These are phyloP conservation scores for Boletus rufocinnamomeus DNA, from an alignment of 768 basidiomycete genomes.

Conservation along the genomic window DNA sequence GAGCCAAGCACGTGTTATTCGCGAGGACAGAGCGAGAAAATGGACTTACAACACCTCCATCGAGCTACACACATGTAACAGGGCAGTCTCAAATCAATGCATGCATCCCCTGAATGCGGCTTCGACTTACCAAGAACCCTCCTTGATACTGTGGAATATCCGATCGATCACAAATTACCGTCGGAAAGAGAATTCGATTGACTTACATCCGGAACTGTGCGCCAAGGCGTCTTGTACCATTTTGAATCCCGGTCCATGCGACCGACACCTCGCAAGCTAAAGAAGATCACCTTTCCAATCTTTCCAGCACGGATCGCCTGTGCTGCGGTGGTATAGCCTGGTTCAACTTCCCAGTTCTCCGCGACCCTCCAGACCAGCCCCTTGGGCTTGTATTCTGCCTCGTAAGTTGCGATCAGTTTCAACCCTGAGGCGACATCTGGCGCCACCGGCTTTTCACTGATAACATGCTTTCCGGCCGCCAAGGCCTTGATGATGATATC, in stretches of 20 bases:
- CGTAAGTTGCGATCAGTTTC: constrained; percentile 66
- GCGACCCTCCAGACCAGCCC: constrained; percentile 80
- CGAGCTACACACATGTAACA: constrained; percentile 49
- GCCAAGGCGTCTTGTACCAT: constrained; percentile 84
- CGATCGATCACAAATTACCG: not conserved
- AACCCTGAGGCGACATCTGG: constrained; percentile 65
- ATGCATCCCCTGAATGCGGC: not conserved
- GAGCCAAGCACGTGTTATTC: not conserved
- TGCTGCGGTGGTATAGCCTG: constrained; percentile 47
- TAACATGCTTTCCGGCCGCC: constrained; percentile 81
- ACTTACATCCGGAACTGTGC: constrained; percentile 77
- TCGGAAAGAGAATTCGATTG: constrained; percentile 4
- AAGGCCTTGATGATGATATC: constrained; percentile 61
- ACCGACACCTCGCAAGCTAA: constrained; percentile 55
- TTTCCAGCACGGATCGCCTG: constrained; percentile 55
- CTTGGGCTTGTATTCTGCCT: constrained; percentile 61
- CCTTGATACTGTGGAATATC: constrained; percentile 60
- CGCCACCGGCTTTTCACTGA: constrained; percentile 88
- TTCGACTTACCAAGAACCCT: constrained; percentile 69
- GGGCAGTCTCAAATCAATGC: constrained; percentile 2
- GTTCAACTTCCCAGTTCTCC: constrained; percentile 75
- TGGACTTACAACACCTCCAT: constrained; percentile 71
- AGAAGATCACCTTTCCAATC: constrained; percentile 73
- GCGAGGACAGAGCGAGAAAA: not conserved
- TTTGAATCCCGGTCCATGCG: constrained; percentile 62